Base-by-base conservation (phyloP, 257 asterid genomes). In the Linderniella brevidens region DNA sequence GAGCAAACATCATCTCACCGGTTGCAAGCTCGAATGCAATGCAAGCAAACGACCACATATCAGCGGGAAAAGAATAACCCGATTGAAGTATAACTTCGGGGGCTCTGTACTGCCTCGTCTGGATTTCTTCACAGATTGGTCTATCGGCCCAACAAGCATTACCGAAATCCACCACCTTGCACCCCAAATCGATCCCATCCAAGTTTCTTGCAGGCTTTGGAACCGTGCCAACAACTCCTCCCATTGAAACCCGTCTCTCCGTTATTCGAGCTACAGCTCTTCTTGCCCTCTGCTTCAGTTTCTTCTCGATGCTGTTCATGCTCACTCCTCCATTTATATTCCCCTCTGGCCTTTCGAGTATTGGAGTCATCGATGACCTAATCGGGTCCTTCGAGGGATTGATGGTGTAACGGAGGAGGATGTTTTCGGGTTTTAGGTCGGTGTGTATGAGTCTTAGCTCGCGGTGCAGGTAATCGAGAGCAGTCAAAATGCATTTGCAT, bases 31-130 rank as follows among this genome's bases (percentile, higher is more conserved):
- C 99, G 67, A 90, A 71, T 8, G 93, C 93, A 55, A 74, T 86
- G 66, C 99, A 90, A 50, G 88, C 99, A 64, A 90, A 79, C 14
- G 99, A 90, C 99, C 99, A 90, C 73, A 85, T 85, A 64, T 90
- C 99, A 63, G 87, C 72, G 55, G 96, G 63, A 56, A 66, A 77
- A 35, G 99, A 85, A 72, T 90, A 90, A 38, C 94, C 94, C 20
- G 86, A 77, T 40, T 76, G 75, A 61, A 90, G 76, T 50, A 90
- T 71, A 44, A 85, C 94, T 67, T 90, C 99, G 48, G 99, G 99
- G 57, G 96, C 92, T 77, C 99, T 75, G 59, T 90, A 90, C 53
- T 90, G 99, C 58, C 99, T 77, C 46, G 99, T 90, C 70, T 90
- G 99, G 61, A 90, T 79, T 74, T 90, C 99, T 49, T 75, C 88